phyloP scores from a whole-genome alignment of 257 asterid species.

The Solanum ahanhuiri region DNA sequence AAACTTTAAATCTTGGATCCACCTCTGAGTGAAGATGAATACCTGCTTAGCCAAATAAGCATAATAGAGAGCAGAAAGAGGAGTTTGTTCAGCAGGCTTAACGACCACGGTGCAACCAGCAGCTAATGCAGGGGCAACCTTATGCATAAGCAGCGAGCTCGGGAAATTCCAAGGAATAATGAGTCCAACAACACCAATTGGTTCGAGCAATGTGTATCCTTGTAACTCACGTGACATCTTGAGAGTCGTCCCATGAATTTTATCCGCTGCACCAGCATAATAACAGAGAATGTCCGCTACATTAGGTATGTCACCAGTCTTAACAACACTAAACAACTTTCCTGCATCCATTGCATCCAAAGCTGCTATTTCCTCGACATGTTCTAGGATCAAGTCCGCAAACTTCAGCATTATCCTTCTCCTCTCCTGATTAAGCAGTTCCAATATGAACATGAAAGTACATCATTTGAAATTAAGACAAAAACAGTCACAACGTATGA shows the following conservation, averaged over 20 bases:
- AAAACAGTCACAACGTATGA: neutral
- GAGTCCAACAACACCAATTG: slow-evolving; percentile 37
- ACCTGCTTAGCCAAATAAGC: slow-evolving; percentile 29
- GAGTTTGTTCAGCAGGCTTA: slow-evolving; percentile 37
- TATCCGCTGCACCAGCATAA: slow-evolving; percentile 35
- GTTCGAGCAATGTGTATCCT: slow-evolving; percentile 29
- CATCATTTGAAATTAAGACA: neutral
- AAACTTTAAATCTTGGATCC: neutral
- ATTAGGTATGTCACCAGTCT: slow-evolving; percentile 17
- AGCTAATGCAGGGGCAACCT: slow-evolving; percentile 26
- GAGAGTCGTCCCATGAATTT: slow-evolving; percentile 31
- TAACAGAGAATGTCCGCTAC: slow-evolving; percentile 11
- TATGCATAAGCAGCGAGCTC: slow-evolving; percentile 12
- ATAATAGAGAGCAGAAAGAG: slow-evolving; percentile 28
- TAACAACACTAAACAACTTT: slow-evolving; percentile 11
- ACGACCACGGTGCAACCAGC: slow-evolving; percentile 37
- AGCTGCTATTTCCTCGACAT: slow-evolving; percentile 21
- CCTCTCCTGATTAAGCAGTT: slow-evolving; percentile 14
- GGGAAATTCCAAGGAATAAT: slow-evolving; percentile 39
- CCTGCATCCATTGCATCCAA: slow-evolving; percentile 30
- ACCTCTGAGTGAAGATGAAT: neutral
- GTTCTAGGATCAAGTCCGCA: slow-evolving; percentile 21
- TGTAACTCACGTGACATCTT: slow-evolving; percentile 23
- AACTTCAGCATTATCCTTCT: slow-evolving; percentile 22
- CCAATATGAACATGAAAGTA: neutral